Evolutionary conservation across 1,284 basidiomycete genomes (phyloP).

Genomic region (Trametes sp.): DNA sequence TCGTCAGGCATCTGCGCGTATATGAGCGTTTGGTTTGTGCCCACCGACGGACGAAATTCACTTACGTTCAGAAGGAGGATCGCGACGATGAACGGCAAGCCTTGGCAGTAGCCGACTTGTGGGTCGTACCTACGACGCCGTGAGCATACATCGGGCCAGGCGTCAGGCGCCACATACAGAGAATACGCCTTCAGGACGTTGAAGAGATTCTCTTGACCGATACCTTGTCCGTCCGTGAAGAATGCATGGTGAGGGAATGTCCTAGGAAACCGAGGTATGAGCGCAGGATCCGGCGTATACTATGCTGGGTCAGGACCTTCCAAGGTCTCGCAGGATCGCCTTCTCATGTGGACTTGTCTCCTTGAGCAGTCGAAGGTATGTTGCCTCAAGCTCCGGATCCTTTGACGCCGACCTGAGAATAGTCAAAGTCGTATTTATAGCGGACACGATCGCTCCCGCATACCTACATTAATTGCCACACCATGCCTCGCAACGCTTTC

Average conservation of each 20-base stretch:
- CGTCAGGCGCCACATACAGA: slow-evolving; percentile 56
- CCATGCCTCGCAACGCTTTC: slow-evolving; percentile 86
- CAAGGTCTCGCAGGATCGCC: slow-evolving; percentile 90
- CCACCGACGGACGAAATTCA: slow-evolving; percentile 2
- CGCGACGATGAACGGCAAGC: slow-evolving; percentile 94
- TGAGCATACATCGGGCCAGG: slow-evolving; percentile 15
- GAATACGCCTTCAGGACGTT: slow-evolving; percentile 99
- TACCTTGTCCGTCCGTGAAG: slow-evolving; percentile 90
- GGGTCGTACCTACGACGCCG: slow-evolving; percentile 77
- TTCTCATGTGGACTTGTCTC: slow-evolving; percentile 91
- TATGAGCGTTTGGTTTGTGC: not conserved
- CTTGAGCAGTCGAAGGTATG: slow-evolving; percentile 87
- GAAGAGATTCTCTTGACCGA: slow-evolving; percentile 96
- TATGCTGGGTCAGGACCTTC: slow-evolving; percentile 59
- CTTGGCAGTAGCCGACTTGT: slow-evolving; percentile 97
- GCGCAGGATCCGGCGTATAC: not conserved
- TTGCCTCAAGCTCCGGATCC: slow-evolving; percentile 85
- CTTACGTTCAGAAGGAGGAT: slow-evolving; percentile 90
- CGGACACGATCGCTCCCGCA: slow-evolving; percentile 16
- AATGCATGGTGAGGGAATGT: slow-evolving; percentile 99
- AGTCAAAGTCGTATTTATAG: not conserved
- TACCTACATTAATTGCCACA: slow-evolving; percentile 96
- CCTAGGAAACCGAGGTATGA: slow-evolving; percentile 46
- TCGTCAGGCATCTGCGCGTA: slow-evolving; percentile 91
- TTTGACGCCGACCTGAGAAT: slow-evolving; percentile 82